Conservation (phyloP, 2,329 filamentous ascomycete genomes). For the Talaromyces pinophilus region DNA sequence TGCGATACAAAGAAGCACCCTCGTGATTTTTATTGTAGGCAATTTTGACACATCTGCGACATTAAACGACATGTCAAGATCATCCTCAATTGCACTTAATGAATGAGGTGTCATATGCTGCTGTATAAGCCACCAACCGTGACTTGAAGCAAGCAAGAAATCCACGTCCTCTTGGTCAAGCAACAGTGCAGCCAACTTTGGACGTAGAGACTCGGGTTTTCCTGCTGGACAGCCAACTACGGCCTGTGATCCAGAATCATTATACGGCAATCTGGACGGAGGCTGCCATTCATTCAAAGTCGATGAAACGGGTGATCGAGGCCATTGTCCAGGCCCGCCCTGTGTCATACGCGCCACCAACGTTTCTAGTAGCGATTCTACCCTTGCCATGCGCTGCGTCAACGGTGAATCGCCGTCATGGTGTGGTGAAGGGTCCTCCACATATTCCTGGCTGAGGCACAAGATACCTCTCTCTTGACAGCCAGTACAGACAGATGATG, state of each 20-base stretch:
- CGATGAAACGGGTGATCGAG: neutral
- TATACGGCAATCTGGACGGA: neutral
- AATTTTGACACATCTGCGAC: neutral
- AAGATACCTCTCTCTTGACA: neutral
- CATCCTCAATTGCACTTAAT: neutral
- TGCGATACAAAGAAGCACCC: neutral
- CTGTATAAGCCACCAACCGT: neutral
- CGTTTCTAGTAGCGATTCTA: neutral
- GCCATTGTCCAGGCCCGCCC: neutral
- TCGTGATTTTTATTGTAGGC: neutral
- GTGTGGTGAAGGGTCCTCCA: neutral
- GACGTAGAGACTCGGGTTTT: neutral
- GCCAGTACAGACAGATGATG: neutral
- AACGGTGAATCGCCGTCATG: neutral
- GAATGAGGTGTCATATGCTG: neutral
- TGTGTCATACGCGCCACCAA: neutral
- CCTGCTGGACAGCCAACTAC: neutral
- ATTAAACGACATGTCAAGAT: neutral
- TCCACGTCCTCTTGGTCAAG: neutral
- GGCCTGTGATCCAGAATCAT: neutral
- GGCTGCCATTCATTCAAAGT: neutral
- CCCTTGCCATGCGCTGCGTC: neutral
- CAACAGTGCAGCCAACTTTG: neutral
- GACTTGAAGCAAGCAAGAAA: neutral
- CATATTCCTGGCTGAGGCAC: constrained; percentile 6